Evolutionary conservation across 495 filamentous ascomycete species (phyloP).

Genomic region (Eremomyces bilateralis): DNA sequence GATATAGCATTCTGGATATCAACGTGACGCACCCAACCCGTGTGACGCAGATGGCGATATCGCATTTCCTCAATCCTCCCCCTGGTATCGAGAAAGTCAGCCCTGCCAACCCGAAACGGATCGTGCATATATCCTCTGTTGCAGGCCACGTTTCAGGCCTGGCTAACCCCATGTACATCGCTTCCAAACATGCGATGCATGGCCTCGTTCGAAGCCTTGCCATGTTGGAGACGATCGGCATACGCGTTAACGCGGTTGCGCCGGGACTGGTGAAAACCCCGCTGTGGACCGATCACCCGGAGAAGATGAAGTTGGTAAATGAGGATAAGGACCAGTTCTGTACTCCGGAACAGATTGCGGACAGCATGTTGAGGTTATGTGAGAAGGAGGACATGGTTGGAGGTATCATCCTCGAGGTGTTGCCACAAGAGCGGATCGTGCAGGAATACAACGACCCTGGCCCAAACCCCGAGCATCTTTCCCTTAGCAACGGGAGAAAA

Average conservation of each 20-base stretch:
- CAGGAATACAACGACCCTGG: slow-evolving; percentile 34
- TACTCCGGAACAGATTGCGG: slow-evolving; percentile 40
- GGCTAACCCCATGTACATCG: slow-evolving; percentile 33
- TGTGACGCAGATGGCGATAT: slow-evolving; percentile 40
- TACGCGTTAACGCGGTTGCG: slow-evolving; percentile 42
- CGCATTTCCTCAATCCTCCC: slow-evolving; percentile 27
- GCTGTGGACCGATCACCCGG: slow-evolving; percentile 45
- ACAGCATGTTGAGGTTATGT: slow-evolving; percentile 38
- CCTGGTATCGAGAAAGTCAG: slow-evolving; percentile 10
- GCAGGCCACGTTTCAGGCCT: slow-evolving; percentile 34
- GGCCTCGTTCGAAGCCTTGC: slow-evolving; percentile 35
- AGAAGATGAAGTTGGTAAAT: slow-evolving; percentile 36
- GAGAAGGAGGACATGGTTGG: slow-evolving; percentile 23
- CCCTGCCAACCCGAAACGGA: slow-evolving; percentile 22
- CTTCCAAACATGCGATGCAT: slow-evolving; percentile 39
- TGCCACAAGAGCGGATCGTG: slow-evolving; percentile 29
- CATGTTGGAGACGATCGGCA: slow-evolving; percentile 30
- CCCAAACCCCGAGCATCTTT: too few species aligned
- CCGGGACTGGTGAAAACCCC: slow-evolving; percentile 45
- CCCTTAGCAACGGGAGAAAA: too few species aligned
- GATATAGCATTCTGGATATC: slow-evolving; percentile 39
- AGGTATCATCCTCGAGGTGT: slow-evolving; percentile 35
- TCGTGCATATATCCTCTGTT: slow-evolving; percentile 40
- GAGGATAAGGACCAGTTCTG: slow-evolving; percentile 33
- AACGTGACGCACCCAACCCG: slow-evolving; percentile 51